Evolutionary conservation across 768 basidiomycete species (phyloP), one percentile per base, ranked within the genome.

Genomic region (Xerocomellus amylosporus): DNA sequence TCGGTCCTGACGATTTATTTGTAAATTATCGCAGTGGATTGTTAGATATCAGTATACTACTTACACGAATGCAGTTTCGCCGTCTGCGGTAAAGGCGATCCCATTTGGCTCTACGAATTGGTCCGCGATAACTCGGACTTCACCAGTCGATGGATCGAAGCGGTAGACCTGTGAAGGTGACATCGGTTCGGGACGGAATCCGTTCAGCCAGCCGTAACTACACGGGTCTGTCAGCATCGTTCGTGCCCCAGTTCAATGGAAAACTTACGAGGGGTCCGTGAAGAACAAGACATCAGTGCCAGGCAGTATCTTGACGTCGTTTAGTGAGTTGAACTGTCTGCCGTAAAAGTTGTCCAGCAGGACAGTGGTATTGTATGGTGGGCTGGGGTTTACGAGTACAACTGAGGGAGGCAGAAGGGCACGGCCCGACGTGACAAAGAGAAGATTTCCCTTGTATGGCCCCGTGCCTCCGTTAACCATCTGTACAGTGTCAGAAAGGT

Each of bases 331-430:
- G 74, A 91, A 92, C 58, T 90, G 89, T 7, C 88, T 75, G 3
- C 90, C 90, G 62, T 81, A 87, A 71, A 79, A 89, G 71, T 90
- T 91, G 69, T 92, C 87, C 56, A 93, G 67, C 17, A 93, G 67
- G 36, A 87, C 78, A 0, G 86, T 90, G 4, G 79, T 72, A 53
- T 90, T 87, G 68, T 84, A 75, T 1, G 88, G 88, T 5, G 80
- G 65, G 4, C 60, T 64, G 0, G 87, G 87, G 65, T 89, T 83
- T 47, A 90, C 82, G 34, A 86, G 77, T 0, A 78, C 82, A 14
- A 90, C 66, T 2, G 80, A 81, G 24, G 88, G 82, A 7, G 88
- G 84, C 3, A 79, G 71, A 20, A 76, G 68, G 0, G 85, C 87
- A 46, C 86, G 80, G 33, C 88, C 87, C 20, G 85, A 85, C 10